Evolutionary conservation across 2,329 filamentous ascomycete genomes (phyloP), one percentile per base, ranked within the genome.

Genomic region (Chlorencoelia australis): DNA sequence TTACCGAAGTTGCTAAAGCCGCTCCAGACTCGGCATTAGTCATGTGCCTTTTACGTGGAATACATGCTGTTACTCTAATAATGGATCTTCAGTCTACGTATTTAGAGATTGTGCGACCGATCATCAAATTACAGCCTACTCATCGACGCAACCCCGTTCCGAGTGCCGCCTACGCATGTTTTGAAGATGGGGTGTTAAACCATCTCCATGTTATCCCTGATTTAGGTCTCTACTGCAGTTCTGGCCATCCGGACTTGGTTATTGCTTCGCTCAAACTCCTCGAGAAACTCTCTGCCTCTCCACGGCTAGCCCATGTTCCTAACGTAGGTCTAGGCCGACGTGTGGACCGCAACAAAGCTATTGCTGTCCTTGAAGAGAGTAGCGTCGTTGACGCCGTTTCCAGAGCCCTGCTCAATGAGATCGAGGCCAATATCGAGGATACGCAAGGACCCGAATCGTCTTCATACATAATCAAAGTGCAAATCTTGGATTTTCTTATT

Each of bases 21-120:
- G 65, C 77, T 4, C 75, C 80, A 1, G 80, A 87, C 47, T 94
- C 89, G 5, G 84, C 89, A 2, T 63, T 94, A 22, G 78, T 96
- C 18, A 67, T 86, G 28, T 80, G 84, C 35, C 71, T 95, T 28
- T 65, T 89, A 41, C 75, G 79, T 35, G 81, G 77, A n/a, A 74
- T 98, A 21, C 77, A 94, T 52, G 79, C 94, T 31, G 79, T 96
- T 59, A 79, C 82, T 41, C 71, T 82, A 45, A 76, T 93, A 4
- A 69, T 96, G 55, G 83, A 88, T 44, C 71, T 94, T 13, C 91
- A 98, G 55, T 74, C 86, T 11, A 96, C 89, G 0, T 98, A 94
- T 55, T 71, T 93, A 27, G 81, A 96, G 53, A 75, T 98, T 35
- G 82, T 96, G 11, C 75, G 82, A 35, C 86, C 88, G 3, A 60